phyloP scores from a whole-genome alignment of 208 protist species.

The Wallacemonas sp. region DNA sequence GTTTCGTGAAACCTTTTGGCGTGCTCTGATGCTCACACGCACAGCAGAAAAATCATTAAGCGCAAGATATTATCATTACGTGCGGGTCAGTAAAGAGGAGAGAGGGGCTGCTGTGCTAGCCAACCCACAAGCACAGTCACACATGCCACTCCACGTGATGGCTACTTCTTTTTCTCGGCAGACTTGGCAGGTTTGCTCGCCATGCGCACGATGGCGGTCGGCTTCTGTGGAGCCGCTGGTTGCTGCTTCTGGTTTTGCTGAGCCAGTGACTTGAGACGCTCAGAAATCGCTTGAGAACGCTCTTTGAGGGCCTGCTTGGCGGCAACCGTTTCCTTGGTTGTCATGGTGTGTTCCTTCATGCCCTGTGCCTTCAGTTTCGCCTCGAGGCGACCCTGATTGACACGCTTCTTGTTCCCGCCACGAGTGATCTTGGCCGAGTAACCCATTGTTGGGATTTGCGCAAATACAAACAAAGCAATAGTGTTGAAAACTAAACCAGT shows the following conservation, averaged over 20 bases:
- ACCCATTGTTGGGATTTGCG: no score
- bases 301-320: constrained; percentile 59
- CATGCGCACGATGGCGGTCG: constrained; percentile 66
- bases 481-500: no score
- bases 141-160: not conserved
- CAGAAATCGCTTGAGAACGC: constrained; percentile 61
- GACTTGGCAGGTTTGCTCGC: constrained; percentile 37
- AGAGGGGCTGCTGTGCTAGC: not conserved
- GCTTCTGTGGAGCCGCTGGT: constrained; percentile 15
- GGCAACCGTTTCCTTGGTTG: constrained; percentile 60
- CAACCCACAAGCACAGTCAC: not conserved
- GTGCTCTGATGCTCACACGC: no score
- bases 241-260: not conserved
- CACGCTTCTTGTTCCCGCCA: constrained; percentile 87
- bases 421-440: constrained; percentile 86
- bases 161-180: not conserved
- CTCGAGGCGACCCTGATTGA: constrained; percentile 69
- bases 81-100: no score
- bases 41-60: no score
- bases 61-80: no score
- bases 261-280: constrained; percentile 60
- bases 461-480: no score
- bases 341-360: constrained; percentile 69
- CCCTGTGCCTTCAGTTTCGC: constrained; percentile 80
- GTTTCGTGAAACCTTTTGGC: no score